Conservation (phyloP, 2,329 filamentous ascomycete species). For the Cladosporium sp. region DNA sequence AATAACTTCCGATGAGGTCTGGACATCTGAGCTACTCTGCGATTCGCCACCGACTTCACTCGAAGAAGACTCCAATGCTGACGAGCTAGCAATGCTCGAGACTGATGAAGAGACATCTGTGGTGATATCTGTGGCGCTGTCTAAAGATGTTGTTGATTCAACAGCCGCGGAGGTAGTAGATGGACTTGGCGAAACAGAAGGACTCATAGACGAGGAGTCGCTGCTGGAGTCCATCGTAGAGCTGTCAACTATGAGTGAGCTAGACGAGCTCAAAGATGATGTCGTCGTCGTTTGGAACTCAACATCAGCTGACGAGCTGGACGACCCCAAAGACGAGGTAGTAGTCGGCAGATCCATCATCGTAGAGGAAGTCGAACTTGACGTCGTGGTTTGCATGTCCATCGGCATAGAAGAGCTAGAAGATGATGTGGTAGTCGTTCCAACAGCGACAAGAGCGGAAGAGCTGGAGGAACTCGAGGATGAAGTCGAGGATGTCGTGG, state of each 20-base stretch:
- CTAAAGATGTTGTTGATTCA: neutral
- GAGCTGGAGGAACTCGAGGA: no score
- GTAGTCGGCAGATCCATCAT: neutral
- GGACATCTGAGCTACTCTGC: neutral
- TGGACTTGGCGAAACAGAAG: neutral
- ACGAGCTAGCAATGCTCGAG: neutral
- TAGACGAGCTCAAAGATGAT: neutral
- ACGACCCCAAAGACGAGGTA: neutral
- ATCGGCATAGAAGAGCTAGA: neutral
- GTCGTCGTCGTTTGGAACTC: no score
- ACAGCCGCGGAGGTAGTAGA: neutral
- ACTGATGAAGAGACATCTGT: neutral
- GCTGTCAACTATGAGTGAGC: neutral
- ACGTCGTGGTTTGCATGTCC: neutral
- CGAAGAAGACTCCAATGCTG: neutral
- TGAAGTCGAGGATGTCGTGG: neutral
- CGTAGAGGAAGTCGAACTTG: neutral
- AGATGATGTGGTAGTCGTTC: neutral
- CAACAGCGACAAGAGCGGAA: neutral
- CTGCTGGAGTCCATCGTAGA: neutral
- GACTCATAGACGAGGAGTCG: neutral
- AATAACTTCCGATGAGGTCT: neutral
- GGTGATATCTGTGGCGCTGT: neutral
- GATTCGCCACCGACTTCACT: neutral
- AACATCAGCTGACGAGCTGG: neutral